These are phyloP conservation scores for Wallemia hederae DNA, from an alignment of 1,284 basidiomycete species.

Conservation along the genomic window DNA sequence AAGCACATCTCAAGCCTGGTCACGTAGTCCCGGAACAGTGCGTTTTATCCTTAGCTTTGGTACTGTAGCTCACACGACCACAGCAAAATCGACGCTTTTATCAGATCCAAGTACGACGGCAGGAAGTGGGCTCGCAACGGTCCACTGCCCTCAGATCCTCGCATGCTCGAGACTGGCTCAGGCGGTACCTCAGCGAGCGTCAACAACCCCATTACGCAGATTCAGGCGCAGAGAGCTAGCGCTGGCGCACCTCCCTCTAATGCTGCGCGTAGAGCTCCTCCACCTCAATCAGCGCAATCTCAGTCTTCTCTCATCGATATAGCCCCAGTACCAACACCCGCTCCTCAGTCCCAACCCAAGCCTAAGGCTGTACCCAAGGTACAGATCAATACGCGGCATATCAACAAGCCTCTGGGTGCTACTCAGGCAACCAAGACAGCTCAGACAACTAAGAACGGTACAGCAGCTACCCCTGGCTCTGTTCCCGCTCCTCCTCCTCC, in stretches of 20 bases:
- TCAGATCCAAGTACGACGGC: conserved; percentile 87
- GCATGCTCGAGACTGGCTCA: conserved; percentile 31
- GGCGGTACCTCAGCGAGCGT: conserved; percentile 3
- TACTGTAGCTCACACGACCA: not conserved
- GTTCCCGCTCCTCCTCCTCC: not conserved
- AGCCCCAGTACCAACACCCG: not conserved
- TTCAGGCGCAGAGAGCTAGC: too few relatives aligned
- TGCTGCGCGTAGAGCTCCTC: not conserved
- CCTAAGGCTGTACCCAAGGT: not conserved
- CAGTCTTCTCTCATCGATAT: not conserved
- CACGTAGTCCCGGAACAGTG: conserved; percentile 87
- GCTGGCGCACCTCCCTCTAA: not conserved
- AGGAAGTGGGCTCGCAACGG: conserved; percentile 76
- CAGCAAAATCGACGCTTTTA: conserved; percentile 94
- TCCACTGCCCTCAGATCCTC: conserved; percentile 51
- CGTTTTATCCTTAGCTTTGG: conserved; percentile 15
- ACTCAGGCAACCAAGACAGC: too few relatives aligned
- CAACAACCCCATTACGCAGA: not conserved
- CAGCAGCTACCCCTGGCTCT: not conserved
- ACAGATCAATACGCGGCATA: not conserved
- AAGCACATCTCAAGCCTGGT: conserved; percentile 72
- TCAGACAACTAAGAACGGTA: too few relatives aligned
- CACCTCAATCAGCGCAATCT: not conserved
- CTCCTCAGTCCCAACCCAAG: not conserved
- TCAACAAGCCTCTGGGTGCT: too few relatives aligned